These are phyloP conservation scores for Cinchona pubescens DNA, from an alignment of 257 asterid species.

Conservation along the genomic window DNA sequence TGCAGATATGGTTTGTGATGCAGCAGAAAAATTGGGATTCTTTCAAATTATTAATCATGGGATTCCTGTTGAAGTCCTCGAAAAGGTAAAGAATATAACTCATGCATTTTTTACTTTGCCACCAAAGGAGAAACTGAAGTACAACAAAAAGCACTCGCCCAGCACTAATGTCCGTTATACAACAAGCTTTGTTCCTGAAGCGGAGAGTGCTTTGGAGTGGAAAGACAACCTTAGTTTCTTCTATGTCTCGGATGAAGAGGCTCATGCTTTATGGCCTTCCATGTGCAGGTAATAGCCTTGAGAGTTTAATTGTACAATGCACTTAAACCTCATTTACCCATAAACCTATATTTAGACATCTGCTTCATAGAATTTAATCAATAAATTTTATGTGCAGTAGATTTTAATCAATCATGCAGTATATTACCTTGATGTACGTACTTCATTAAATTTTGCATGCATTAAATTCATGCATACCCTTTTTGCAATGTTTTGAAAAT, in stretches of 20 bases:
- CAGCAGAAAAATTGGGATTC: conserved; percentile 32
- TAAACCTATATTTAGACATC: too few relatives aligned
- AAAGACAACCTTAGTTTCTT: conserved; percentile 33
- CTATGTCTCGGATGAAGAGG: conserved; percentile 26
- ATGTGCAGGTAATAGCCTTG: too few relatives aligned
- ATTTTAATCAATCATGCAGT: too few relatives aligned
- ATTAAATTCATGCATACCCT: too few relatives aligned
- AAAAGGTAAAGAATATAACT: conserved; percentile 21
- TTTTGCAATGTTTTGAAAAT: too few relatives aligned
- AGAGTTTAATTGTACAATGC: too few relatives aligned
- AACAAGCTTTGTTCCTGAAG: conserved; percentile 25
- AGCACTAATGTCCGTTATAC: too few relatives aligned
- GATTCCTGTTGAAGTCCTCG: conserved; percentile 22
- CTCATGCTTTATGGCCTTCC: conserved; percentile 26
- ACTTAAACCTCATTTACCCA: too few relatives aligned
- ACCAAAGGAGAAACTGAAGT: conserved; percentile 13
- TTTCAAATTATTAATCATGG: conserved; percentile 33
- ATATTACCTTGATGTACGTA: too few relatives aligned
- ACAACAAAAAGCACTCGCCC: conserved; percentile 23
- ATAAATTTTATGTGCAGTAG: too few relatives aligned
- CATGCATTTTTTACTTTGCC: conserved; percentile 23
- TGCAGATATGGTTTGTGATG: conserved; percentile 4
- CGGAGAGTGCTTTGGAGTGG: conserved; percentile 38
- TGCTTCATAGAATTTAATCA: too few relatives aligned
- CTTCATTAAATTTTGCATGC: too few relatives aligned